These are phyloP conservation scores for Clathrospora elynae DNA, from an alignment of 2,329 filamentous ascomycete species.

Conservation along the genomic window DNA sequence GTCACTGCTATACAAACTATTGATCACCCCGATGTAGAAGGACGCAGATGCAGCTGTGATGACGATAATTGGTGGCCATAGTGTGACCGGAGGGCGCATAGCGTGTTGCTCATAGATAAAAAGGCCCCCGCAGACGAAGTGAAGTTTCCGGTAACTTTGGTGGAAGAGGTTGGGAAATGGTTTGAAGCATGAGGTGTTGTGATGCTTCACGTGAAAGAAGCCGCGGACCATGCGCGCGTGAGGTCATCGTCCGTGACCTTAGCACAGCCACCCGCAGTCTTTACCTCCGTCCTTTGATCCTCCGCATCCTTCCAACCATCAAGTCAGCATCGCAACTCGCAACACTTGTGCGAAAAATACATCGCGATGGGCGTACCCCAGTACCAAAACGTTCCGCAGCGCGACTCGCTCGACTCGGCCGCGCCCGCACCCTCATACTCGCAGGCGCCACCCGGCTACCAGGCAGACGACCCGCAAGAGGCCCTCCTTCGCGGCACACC, in stretches of 20 bases:
- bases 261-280: constrained; percentile 10
- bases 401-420: constrained; percentile 78
- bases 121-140: too few species aligned
- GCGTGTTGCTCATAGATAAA: too few species aligned
- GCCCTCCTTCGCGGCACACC: constrained; percentile 68
- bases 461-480: constrained; percentile 62
- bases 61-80: too few species aligned
- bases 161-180: too few species aligned
- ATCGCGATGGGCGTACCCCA: constrained; percentile 74
- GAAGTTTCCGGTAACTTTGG: too few species aligned
- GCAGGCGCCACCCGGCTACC: constrained; percentile 83
- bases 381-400: constrained; percentile 81
- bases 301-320: constrained; percentile 1
- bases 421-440: constrained; percentile 57
- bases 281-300: neutral
- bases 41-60: too few species aligned
- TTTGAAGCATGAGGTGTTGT: too few species aligned
- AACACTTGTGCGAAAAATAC: neutral
- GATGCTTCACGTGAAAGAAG: constrained; percentile 13
- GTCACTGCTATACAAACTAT: too few species aligned
- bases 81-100: too few species aligned
- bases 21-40: too few species aligned
- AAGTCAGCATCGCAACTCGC: neutral
- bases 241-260: constrained; percentile 12
- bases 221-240: neutral